phyloP scores from a whole-genome alignment of 31 red algal species.

The Bonnemaisonia californica region DNA sequence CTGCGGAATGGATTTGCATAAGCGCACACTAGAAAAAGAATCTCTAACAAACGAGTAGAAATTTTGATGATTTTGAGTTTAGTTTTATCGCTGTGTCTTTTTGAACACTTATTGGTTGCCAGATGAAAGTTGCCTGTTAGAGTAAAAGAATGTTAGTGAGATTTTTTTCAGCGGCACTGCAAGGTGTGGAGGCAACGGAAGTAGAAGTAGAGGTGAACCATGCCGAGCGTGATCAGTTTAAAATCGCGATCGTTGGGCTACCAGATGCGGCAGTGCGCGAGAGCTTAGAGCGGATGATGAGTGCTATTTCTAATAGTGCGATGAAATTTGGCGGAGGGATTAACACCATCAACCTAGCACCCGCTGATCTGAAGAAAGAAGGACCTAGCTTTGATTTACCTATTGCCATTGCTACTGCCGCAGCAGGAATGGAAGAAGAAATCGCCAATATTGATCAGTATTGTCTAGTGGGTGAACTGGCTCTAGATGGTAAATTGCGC shows the following conservation, averaged over 20 bases:
- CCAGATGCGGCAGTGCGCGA: conserved; percentile 12
- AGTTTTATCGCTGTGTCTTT: no score
- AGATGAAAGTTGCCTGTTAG: no score
- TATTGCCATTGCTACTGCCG: not conserved
- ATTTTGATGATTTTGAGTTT: no score
- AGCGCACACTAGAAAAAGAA: no score
- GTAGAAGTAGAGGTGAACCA: conserved; percentile 12
- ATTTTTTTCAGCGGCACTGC: not conserved
- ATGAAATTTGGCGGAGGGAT: not conserved
- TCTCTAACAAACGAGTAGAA: no score
- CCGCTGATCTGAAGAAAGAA: conserved; percentile 4
- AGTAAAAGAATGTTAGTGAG: not conserved
- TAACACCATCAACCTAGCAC: conserved; percentile 20
- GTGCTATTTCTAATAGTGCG: not conserved
- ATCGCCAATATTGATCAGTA: not conserved
- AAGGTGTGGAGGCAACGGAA: conserved; percentile 8
- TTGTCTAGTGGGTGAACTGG: conserved; percentile 3
- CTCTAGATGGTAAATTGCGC: not conserved
- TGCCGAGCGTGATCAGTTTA: not conserved
- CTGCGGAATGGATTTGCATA: no score
- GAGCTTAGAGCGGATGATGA: not conserved
- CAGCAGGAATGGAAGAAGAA: not conserved
- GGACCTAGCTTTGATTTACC: conserved; percentile 12
- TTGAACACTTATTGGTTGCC: no score
- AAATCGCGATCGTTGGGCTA: not conserved